A percentile compares a stretch with the other conserved stretches of the same genome.
Conservation (phyloP, 805 yeast species). For the Starmerella ratchasimensis region DNA sequence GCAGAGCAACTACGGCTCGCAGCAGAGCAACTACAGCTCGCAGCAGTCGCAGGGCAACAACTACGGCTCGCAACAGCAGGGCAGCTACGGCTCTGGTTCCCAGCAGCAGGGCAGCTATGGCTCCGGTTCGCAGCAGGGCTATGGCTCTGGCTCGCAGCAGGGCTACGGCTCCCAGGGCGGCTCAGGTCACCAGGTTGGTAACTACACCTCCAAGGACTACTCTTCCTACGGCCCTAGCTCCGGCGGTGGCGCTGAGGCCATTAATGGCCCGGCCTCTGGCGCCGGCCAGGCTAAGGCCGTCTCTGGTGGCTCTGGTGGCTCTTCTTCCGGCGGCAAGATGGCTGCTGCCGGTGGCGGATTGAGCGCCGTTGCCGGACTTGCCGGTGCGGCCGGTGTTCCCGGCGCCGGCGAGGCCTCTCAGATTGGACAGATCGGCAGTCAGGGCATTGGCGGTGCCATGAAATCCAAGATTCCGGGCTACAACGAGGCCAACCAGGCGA, state of each 20-base stretch:
- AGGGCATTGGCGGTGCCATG: slow-evolving; percentile 4
- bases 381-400: slow-evolving; percentile 9
- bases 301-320: background rate
- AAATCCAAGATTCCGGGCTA: slow-evolving; percentile 9
- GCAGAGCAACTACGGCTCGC: background rate
- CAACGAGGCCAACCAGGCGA: slow-evolving; percentile 6
- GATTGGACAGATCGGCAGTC: slow-evolving; percentile 1
- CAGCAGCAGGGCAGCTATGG: background rate
- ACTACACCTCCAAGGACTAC: slow-evolving; percentile 9
- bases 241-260: background rate
- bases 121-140: too few relatives aligned
- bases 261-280: slow-evolving; percentile 1
- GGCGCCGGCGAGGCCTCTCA: slow-evolving; percentile 7
- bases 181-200: too few relatives aligned
- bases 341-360: slow-evolving; percentile 10
- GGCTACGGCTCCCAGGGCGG: too few relatives aligned
- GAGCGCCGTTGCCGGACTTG: slow-evolving; percentile 8
- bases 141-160: too few relatives aligned
- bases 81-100: too few relatives aligned
- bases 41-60: too few relatives aligned
- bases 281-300: slow-evolving; percentile 4
- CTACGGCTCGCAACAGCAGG: too few relatives aligned
- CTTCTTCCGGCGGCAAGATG: background rate
- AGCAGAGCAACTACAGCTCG: background rate
- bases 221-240: slow-evolving; percentile 2